phyloP scores from a whole-genome alignment of 495 filamentous ascomycete species.

The Haplographium delicatum region DNA sequence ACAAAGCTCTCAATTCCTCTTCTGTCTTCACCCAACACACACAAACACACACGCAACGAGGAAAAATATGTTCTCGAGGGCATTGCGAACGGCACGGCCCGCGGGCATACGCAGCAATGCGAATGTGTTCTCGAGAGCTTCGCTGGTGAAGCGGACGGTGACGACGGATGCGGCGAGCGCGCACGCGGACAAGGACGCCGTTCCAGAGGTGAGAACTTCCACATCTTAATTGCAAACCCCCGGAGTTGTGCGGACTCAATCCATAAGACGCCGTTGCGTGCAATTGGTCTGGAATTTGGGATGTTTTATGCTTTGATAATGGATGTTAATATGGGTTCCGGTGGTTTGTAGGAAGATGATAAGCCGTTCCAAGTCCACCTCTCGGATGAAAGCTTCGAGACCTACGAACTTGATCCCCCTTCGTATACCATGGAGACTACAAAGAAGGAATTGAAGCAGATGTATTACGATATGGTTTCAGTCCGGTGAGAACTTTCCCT shows the following conservation, averaged over 20 bases:
- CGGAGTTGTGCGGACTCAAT: too few species aligned
- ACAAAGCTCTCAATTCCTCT: conserved; percentile 5
- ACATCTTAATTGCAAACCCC: too few species aligned
- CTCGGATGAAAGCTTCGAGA: conserved; percentile 98
- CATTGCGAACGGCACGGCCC: conserved; percentile 40
- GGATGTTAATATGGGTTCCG: neutral
- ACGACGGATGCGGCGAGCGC: conserved; percentile 92
- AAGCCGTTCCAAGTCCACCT: conserved; percentile 88
- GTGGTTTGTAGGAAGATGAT: conserved; percentile 68
- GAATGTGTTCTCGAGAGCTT: conserved; percentile 34
- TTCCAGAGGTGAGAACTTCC: conserved; percentile 51
- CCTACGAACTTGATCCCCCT: conserved; percentile 95
- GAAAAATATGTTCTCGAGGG: conserved; percentile 47
- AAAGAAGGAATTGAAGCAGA: conserved; percentile 96
- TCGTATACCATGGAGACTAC: conserved; percentile 86
- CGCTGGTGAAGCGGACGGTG: conserved; percentile 62
- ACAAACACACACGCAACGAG: neutral
- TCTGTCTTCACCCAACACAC: conserved; percentile 9
- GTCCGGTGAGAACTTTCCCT: conserved; percentile 82
- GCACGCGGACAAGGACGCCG: conserved; percentile 77
- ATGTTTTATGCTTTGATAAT: too few species aligned
- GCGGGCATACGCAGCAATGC: conserved; percentile 31
- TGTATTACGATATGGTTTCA: conserved; percentile 96
- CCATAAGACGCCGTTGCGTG: too few species aligned
- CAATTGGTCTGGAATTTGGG: too few species aligned